These are phyloP conservation scores for Porogramme epimiltina DNA, from an alignment of 1,284 basidiomycete genomes.

Conservation along the genomic window DNA sequence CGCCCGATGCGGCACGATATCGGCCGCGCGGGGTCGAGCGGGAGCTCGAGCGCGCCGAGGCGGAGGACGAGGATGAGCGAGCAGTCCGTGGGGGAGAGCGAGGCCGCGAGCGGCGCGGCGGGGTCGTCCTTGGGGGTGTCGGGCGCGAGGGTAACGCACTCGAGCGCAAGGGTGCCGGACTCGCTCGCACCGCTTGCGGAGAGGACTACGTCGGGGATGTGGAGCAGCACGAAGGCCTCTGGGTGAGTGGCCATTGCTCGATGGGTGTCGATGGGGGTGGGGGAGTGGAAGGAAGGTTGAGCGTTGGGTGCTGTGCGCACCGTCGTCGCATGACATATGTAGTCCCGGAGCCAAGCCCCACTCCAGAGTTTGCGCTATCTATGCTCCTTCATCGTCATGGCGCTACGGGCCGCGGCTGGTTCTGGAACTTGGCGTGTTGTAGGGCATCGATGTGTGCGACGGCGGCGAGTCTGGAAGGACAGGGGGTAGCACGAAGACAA, in stretches of 20 bases:
- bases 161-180: conserved; percentile 49
- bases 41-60: conserved; percentile 59
- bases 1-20: conserved; percentile 41
- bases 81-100: conserved; percentile 32
- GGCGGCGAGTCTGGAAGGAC: too few relatives aligned
- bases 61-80: conserved; percentile 65
- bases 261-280: background rate
- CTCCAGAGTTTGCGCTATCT: too few relatives aligned
- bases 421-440: too few relatives aligned
- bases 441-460: too few relatives aligned
- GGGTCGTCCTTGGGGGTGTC: conserved; percentile 8
- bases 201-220: conserved; percentile 48
- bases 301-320: conserved; percentile 14
- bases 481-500: too few relatives aligned
- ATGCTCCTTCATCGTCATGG: too few relatives aligned
- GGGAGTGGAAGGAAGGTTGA: background rate
- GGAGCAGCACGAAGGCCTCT: conserved; percentile 58
- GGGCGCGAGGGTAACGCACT: conserved; percentile 53
- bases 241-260: conserved; percentile 16
- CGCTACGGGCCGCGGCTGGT: too few relatives aligned
- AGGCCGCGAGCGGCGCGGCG: conserved; percentile 27
- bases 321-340: too few relatives aligned
- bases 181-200: conserved; percentile 34
- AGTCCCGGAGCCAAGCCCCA: too few relatives aligned
- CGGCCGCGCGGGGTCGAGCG: conserved; percentile 53